Evolutionary conservation across 441 rosid species (phyloP), one percentile per base, ranked within the genome.

Genomic region (Euphorbia corollata): DNA sequence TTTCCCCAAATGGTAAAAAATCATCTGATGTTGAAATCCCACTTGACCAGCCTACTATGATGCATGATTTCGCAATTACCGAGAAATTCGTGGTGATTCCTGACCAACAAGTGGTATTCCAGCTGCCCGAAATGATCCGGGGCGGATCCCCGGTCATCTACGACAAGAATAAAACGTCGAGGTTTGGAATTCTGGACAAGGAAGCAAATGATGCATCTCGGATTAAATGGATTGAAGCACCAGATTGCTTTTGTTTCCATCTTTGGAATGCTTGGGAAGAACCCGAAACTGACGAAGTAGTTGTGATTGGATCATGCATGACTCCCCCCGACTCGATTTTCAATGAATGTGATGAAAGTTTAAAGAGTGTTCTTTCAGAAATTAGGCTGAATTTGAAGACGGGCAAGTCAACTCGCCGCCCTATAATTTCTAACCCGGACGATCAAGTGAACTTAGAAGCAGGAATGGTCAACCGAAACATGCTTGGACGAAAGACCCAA

Each of bases 191-290:
- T 54, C 58, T 91, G 22, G 71, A 51, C 15, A 91, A 89, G 69
- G 68, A 79, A 50, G 90, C 90, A 0, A 34, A 23, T 7, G 84
- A 83, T 66, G 76, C 78, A 1, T 27, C 77, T 4, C 68, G 71
- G 7, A 85, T 85, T 18, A 70, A 27, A 19, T 91, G 97, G 97
- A 63, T 89, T 30, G 89, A 91, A 43, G 80, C 76, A 0, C 77
- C 85, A 0, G 90, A 84, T 30, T 80, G 85, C 56, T 91, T 91
- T 72, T 86, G 97, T 72, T 91, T 88, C 68, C 97, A 91, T 68
- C 75, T 88, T 0, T 91, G 97, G 97, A 91, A 91, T 61, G 92
- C 97, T 8, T 91, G 97, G 97, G 97, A 91, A 51, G 96, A 89
- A 24, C 83, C 85, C 0, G 92, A 87, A 22, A 68, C 78, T 2